Base-by-base conservation (phyloP, 805 yeast genomes). In the Metschnikowia similis region DNA sequence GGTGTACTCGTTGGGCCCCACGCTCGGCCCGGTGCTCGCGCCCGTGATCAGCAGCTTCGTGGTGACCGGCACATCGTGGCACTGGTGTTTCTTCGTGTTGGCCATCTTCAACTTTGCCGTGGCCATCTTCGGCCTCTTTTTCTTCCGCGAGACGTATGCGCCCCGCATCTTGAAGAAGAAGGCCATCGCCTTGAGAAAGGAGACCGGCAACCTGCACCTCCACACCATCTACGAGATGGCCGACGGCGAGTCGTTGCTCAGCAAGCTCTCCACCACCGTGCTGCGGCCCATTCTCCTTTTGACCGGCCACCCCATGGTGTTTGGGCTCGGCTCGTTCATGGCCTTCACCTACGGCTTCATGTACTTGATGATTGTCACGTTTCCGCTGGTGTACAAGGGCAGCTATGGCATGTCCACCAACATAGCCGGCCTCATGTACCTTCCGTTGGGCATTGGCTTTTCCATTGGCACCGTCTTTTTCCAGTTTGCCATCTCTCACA, bases 1-100 rank as follows among this genome's bases (percentile, higher is more conserved):
- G 1, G 65, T 79, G 8, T 83, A 77, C 60, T 75, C 87, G 0
- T 69, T 84, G 14, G 75, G 83, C 2, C 88, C 89, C 2, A 78
- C 84, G 48, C 60, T 84, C 39, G 94, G 92, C 0, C 92, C 94
- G 1, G 76, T 84, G 1, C 58, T 84, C 21, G 83, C 85, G 1
- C 86, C 87, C 0, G 70, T 82, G 2, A 70, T 83, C 11, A 63
- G 84, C 3, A 85, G 87, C 1, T 84, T 75, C 57, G 69, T 82
- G 26, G 82, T 79, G 17, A 72, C 80, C 36, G 62, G 74, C 41
- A 60, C 68, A 21, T 59, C 68, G 37, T 86, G 87, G 83, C 75
- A 85, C 63, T 87, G 94, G 94, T 79, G 76, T 42, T 80, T 84
- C 57, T 80, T 81, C 74, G 71, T 79, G 14, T 65, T 81, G 45